Percentiles rank a stretch among this genome's conserved stretches.
Evolutionary conservation across 2,329 filamentous ascomycete genomes (phyloP).

Genomic region (Aspergillus niger): DNA sequence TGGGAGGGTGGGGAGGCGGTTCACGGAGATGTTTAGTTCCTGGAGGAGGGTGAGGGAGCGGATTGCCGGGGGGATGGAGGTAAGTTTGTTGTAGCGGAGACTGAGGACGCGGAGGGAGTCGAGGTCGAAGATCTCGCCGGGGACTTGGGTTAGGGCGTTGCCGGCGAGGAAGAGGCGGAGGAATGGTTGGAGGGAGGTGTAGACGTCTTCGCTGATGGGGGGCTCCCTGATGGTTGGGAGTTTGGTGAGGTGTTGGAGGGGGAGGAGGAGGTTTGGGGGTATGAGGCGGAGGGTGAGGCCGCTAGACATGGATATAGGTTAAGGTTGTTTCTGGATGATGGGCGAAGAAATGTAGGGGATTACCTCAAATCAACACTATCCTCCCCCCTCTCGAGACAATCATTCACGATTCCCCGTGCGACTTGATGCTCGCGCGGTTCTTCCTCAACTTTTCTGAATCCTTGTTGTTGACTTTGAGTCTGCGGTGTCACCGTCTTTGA

Average conservation of each 20-base stretch:
- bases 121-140: constrained; percentile 46
- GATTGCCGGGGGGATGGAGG: constrained; percentile 44
- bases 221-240: constrained; percentile 36
- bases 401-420: constrained; percentile 41
- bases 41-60: constrained; percentile 44
- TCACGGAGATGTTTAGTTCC: constrained; percentile 50
- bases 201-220: constrained; percentile 41
- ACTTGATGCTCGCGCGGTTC: constrained; percentile 41
- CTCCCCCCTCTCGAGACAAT: constrained; percentile 47
- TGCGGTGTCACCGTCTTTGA: not conserved
- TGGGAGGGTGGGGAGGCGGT: constrained; percentile 45
- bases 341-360: not conserved
- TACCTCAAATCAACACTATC: constrained; percentile 51
- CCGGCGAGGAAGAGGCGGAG: constrained; percentile 48
- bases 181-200: constrained; percentile 43
- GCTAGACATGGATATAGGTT: constrained; percentile 24
- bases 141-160: constrained; percentile 42
- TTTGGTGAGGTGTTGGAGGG: constrained; percentile 45
- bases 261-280: constrained; percentile 37
- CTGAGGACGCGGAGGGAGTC: constrained; percentile 46
- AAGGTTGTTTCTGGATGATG: not conserved
- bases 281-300: constrained; percentile 34
- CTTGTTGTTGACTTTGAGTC: constrained; percentile 16
- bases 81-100: constrained; percentile 49
- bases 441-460: constrained; percentile 27